A percentile compares a stretch with the other conserved stretches of the same genome.
phyloP scores from a whole-genome alignment of 768 basidiomycete genomes.

The Pleurotus tuoliensis region DNA sequence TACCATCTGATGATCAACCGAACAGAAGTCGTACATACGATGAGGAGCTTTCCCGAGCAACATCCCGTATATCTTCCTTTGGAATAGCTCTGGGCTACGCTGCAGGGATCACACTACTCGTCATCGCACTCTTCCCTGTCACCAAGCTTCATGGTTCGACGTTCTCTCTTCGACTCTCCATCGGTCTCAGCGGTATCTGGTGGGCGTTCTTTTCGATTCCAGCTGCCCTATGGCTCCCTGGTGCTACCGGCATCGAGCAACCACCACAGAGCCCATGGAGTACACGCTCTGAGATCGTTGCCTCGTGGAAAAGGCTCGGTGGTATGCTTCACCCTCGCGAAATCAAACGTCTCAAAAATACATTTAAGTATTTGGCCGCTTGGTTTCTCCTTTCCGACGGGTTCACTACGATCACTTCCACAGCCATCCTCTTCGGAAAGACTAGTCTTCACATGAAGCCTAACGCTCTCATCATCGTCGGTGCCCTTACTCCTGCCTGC shows the following conservation, averaged over 20 bases:
- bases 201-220: constrained; percentile 85
- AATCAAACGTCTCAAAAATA: constrained; percentile 71
- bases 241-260: constrained; percentile 20
- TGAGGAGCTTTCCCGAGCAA: constrained; percentile 61
- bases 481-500: constrained; percentile 68
- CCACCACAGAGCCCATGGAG: constrained; percentile 34
- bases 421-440: constrained; percentile 89
- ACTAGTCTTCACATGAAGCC: constrained; percentile 80
- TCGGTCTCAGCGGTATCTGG: constrained; percentile 82
- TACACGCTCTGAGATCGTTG: constrained; percentile 46
- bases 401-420: constrained; percentile 90
- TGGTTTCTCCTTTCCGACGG: constrained; percentile 96
- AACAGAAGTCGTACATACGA: constrained; percentile 35
- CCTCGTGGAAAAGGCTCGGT: constrained; percentile 75
- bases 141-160: constrained; percentile 70
- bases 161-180: constrained; percentile 73
- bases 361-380: constrained; percentile 86
- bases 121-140: constrained; percentile 78
- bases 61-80: constrained; percentile 76
- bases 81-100: constrained; percentile 87
- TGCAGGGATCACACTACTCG: constrained; percentile 74
- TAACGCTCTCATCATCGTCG: constrained; percentile 74
- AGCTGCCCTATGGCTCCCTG: constrained; percentile 71
- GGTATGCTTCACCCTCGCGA: constrained; percentile 72
- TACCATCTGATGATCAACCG: constrained; percentile 16